Evolutionary conservation across 345 rosid species (phyloP).

Genomic region (Syzygium oleosum): DNA sequence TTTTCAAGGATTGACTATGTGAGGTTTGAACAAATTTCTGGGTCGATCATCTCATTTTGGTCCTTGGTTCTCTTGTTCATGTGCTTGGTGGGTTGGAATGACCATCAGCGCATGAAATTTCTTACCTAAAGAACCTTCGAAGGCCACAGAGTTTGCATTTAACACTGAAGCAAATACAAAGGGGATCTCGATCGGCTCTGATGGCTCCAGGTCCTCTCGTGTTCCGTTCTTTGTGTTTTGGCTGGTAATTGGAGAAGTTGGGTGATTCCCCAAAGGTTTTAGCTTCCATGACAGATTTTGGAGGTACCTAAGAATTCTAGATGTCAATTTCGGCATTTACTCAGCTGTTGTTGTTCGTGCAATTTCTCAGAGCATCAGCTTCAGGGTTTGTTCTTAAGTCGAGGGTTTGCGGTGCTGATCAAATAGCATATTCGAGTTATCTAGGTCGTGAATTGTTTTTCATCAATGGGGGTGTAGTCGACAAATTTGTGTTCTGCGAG

Average conservation of each 20-base stretch:
- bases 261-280: background rate
- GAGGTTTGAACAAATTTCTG: background rate
- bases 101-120: background rate
- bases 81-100: background rate
- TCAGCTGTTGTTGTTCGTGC: constrained; percentile 26
- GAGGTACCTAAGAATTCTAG: background rate
- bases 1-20: background rate
- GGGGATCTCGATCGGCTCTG: background rate
- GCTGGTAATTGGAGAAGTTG: background rate
- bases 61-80: background rate
- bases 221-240: background rate
- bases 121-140: background rate
- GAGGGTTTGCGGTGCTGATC: constrained; percentile 44
- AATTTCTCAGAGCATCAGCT: constrained; percentile 23
- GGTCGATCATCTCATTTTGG: background rate
- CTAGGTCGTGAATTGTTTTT: constrained; percentile 31
- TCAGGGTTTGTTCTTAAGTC: constrained; percentile 31
- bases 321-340: constrained; percentile 24
- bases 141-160: background rate
- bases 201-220: background rate
- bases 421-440: constrained; percentile 30
- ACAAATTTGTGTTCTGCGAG: constrained; percentile 39
- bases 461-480: constrained; percentile 49
- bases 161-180: background rate
- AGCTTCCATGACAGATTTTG: background rate